Evolutionary conservation across 2,329 filamentous ascomycete species (phyloP).

Genomic region (Aspergillus costaricaensis): DNA sequence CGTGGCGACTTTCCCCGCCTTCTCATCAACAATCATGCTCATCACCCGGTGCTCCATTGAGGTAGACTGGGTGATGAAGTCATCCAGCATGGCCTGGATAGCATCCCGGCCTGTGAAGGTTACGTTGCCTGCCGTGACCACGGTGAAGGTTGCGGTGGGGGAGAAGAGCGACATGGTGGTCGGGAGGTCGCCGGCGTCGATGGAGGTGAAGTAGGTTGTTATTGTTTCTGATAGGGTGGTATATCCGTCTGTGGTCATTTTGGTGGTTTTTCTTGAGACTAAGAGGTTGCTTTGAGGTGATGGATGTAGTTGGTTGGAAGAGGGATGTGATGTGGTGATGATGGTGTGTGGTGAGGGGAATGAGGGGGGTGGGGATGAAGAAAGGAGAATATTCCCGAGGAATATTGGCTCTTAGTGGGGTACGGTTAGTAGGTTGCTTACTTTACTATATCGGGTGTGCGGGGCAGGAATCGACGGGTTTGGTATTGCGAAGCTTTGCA

Average conservation of each 20-base stretch:
- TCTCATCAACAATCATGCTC: constrained; percentile 11
- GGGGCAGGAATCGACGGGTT: too few species aligned
- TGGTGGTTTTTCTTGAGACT: background rate
- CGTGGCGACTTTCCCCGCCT: constrained; percentile 3
- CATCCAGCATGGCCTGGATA: constrained; percentile 1
- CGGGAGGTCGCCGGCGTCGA: constrained; percentile 2
- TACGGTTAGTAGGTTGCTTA: too few species aligned
- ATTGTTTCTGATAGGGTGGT: background rate
- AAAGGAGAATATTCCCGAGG: background rate
- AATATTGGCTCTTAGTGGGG: too few species aligned
- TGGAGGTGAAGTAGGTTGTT: constrained; percentile 1
- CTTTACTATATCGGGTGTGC: too few species aligned
- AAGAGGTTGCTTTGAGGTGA: background rate
- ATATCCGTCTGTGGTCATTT: background rate
- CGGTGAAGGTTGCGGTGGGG: constrained; percentile 9
- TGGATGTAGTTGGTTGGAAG: background rate
- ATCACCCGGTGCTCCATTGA: constrained; percentile 4
- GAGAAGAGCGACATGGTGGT: background rate
- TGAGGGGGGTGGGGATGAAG: background rate
- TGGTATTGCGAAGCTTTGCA: background rate
- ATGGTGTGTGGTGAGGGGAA: background rate
- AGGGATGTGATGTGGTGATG: too few species aligned
- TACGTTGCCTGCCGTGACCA: constrained; percentile 1
- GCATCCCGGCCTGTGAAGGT: background rate
- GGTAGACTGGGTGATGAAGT: background rate